A percentile compares a stretch with the other conserved stretches of the same genome.
Conservation (phyloP, 345 rosid genomes). For the Moricandia arvensis region DNA sequence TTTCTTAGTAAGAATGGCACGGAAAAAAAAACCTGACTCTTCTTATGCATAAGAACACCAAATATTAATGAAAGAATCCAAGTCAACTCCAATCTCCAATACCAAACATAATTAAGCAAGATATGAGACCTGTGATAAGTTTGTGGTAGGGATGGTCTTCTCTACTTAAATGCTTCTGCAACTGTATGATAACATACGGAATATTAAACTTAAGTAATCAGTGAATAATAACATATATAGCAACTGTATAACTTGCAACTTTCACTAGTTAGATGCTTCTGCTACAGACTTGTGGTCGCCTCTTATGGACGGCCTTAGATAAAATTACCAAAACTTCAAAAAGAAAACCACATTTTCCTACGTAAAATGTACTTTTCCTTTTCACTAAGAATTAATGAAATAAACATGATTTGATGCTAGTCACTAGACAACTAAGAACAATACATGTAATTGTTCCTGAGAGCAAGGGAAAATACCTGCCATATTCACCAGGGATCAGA, state of each 20-base stretch:
- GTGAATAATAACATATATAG: no score
- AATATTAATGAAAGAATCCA: background rate
- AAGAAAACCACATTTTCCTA: background rate
- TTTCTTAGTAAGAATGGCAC: constrained; percentile 13
- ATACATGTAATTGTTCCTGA: background rate
- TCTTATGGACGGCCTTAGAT: background rate
- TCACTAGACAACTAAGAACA: background rate
- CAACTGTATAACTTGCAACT: no score
- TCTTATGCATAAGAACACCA: background rate
- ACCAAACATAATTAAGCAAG: background rate
- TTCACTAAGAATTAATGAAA: background rate
- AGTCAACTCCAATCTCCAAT: background rate
- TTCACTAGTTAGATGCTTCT: no score
- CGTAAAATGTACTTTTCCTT: background rate
- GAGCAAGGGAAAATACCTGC: constrained; percentile 49
- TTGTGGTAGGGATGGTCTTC: constrained; percentile 82
- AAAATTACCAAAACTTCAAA: background rate
- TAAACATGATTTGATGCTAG: background rate
- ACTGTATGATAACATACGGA: constrained; percentile 42
- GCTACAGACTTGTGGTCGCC: background rate
- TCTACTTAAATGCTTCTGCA: constrained; percentile 66
- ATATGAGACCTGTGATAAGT: constrained; percentile 70
- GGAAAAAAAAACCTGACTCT: background rate
- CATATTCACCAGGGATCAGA: constrained; percentile 71
- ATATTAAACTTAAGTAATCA: background rate